Percentiles rank a stretch among this genome's conserved stretches.
Evolutionary conservation across 805 yeast species (phyloP).

Genomic region (Schwanniomyces sp.): DNA sequence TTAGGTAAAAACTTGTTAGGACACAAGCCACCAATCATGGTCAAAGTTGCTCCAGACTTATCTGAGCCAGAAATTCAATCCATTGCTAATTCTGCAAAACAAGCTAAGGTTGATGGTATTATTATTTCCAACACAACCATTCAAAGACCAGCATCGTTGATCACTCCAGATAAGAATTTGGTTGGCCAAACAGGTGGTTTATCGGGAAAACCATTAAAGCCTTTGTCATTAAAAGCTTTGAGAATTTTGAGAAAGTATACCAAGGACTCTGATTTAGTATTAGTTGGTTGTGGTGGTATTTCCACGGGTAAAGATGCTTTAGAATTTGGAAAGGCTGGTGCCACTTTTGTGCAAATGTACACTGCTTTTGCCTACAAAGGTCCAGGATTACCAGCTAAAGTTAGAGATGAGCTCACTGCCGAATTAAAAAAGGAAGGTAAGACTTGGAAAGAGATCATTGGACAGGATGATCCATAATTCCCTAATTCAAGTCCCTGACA

Average conservation of each 20-base stretch:
- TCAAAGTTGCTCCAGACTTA: conserved; percentile 93
- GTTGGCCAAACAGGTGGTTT: conserved; percentile 77
- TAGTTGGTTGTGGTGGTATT: conserved; percentile 95
- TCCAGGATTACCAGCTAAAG: conserved; percentile 67
- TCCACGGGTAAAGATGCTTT: conserved; percentile 83
- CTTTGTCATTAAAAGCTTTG: conserved; percentile 70
- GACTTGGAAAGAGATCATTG: conserved; percentile 81
- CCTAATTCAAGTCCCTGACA: not conserved
- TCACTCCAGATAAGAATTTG: conserved; percentile 44
- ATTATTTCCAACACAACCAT: conserved; percentile 91
- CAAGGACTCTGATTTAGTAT: conserved; percentile 68
- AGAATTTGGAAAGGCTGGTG: conserved; percentile 93
- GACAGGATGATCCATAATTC: conserved; percentile 44
- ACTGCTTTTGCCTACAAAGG: conserved; percentile 93
- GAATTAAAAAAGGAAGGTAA: conserved; percentile 70
- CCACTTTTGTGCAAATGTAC: conserved; percentile 81
- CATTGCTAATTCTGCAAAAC: conserved; percentile 77
- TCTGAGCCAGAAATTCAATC: conserved; percentile 76
- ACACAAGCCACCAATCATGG: conserved; percentile 73
- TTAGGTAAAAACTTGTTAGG: conserved; percentile 43
- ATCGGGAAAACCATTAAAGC: conserved; percentile 90
- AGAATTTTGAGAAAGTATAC: conserved; percentile 70
- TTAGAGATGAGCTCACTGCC: conserved; percentile 38
- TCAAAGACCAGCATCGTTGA: conserved; percentile 67
- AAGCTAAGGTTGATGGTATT: conserved; percentile 83